These are phyloP conservation scores for Apiotrichum brassicae DNA, from an alignment of 1,284 basidiomycete genomes.

Conservation along the genomic window DNA sequence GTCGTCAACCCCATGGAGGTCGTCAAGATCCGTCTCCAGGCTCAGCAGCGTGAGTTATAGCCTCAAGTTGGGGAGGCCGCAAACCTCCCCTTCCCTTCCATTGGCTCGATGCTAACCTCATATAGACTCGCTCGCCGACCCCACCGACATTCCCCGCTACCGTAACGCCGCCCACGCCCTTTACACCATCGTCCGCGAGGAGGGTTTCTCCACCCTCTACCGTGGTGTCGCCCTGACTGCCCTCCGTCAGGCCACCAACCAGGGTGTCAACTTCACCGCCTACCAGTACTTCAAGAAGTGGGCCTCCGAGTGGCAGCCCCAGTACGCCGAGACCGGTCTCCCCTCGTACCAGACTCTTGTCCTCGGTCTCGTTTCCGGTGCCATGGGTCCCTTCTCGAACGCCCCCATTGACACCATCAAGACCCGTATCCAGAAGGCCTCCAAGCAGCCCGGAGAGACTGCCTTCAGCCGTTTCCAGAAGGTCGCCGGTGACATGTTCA, in stretches of 20 bases:
- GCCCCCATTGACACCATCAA: conserved; percentile 98
- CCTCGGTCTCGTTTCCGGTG: conserved; percentile 91
- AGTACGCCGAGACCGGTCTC: conserved; percentile 55
- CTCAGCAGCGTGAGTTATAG: conserved; percentile 73
- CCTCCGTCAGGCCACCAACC: conserved; percentile 94
- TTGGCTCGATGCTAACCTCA: neutral
- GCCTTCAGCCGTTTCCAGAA: conserved; percentile 64
- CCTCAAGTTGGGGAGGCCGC: no score
- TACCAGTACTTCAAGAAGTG: conserved; percentile 94
- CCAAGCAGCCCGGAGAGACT: conserved; percentile 67
- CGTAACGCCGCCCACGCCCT: conserved; percentile 95
- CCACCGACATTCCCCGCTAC: conserved; percentile 87
- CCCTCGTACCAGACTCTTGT: conserved; percentile 93
- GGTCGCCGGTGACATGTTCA: conserved; percentile 89
- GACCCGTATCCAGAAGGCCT: conserved; percentile 75
- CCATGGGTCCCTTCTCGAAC: conserved; percentile 95
- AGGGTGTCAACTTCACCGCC: conserved; percentile 97
- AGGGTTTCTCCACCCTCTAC: conserved; percentile 80
- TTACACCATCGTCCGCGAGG: conserved; percentile 90
- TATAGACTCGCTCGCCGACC: conserved; percentile 85
- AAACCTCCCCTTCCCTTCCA: no score
- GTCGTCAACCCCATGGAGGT: conserved; percentile 99
- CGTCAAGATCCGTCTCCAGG: conserved; percentile 96
- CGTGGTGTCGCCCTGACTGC: conserved; percentile 91
- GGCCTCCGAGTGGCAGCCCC: conserved; percentile 70